Evolutionary conservation across 768 basidiomycete genomes (phyloP), one percentile per base, ranked within the genome.

Genomic region (Heimioporus sp.): DNA sequence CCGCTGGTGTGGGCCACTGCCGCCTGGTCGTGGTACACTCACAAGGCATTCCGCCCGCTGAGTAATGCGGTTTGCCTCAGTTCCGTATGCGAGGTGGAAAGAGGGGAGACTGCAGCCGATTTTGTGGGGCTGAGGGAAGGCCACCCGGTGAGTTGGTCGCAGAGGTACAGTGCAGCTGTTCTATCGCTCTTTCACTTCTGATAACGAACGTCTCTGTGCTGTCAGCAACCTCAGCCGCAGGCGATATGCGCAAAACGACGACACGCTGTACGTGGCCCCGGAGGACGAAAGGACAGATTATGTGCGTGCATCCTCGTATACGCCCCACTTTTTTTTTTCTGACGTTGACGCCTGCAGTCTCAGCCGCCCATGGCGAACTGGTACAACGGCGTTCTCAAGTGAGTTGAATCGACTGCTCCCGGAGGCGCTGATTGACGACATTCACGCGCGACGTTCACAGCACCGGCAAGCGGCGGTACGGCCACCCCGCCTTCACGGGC

Each of bases 301-400:
- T 68, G 89, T 88, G 56, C 54, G 53, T 79, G 69, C 34, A 21
- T 20, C 37, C 11, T 9, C 13, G 12, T 31, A 36, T 38, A n/a
- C 4, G 5, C 40, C 2, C 37, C 42, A n/a, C n/a, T n/a, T n/a
- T n/a, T n/a, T n/a, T 28, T 43, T n/a, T 16, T 17, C 51, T 63
- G 42, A 68, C 38, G 2, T 34, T 34, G 28, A 57, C 39, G 7
- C 46, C 2, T 60, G n/a, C n/a, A 94, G 88, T 93, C 92, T 0
- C 96, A 98, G 68, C 95, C 96, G 0, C 96, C 96, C 0, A 94
- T 98, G 91, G 86, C 89, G 13, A 92, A 92, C 60, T 95, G 92
- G 85, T 98, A 92, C 67, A 80, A 79, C 40, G 96, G 96, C 0
- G 92, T 98, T 19, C 75, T 98, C 13, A 96, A 96, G 91, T 92